Evolutionary conservation across 305 asterid genomes (phyloP), one percentile per base, ranked within the genome.

Genomic region (Fraxinus greggii): DNA sequence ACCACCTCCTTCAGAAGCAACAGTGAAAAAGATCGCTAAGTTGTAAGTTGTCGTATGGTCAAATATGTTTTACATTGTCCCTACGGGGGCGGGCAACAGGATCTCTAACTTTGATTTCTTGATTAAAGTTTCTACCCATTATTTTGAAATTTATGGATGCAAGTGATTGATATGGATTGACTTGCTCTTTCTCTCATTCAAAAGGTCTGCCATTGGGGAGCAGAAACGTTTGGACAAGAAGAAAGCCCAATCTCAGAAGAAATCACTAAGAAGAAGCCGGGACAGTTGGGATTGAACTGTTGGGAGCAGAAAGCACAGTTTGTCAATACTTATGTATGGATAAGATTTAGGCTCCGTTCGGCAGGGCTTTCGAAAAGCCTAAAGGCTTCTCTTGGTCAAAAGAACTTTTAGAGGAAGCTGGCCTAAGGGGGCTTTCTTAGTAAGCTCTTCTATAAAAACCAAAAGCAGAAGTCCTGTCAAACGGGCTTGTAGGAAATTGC

Each of bases 1-100:
- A 12, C 99, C 98, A 24, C 96, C 97, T 85, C 99, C 98, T 78
- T 91, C 99, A 38, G 88, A 91, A 88, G 98, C 93, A 88, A 91
- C 94, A 1, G 88, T 90, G 77, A 92, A 90, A 86, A 92, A 85
- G 91, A 94, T 95, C 61, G 86, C 83, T 15, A 92, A 92, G 84
- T 75, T 95, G 99, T 95, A 89, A 92, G 99, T 78, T 26, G 40
- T 78, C 67, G 51, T 74, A 78, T 19, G 29, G 5, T 67, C 28
- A 32, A 33, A 69, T 42, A 74, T 82, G 75, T 59, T 5, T 42
- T 65, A 12, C 73, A 0, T 85, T 61, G 28, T 48, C 61, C 31
- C 23, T 38, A 72, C 35, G n/a, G n/a, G n/a, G n/a, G n/a, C n/a
- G n/a, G 7, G 28, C 28, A 19, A 4, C 28, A 59, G 4, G 69